Base-by-base conservation (phyloP, 768 basidiomycete genomes). In the Tylopilus sp. region DNA sequence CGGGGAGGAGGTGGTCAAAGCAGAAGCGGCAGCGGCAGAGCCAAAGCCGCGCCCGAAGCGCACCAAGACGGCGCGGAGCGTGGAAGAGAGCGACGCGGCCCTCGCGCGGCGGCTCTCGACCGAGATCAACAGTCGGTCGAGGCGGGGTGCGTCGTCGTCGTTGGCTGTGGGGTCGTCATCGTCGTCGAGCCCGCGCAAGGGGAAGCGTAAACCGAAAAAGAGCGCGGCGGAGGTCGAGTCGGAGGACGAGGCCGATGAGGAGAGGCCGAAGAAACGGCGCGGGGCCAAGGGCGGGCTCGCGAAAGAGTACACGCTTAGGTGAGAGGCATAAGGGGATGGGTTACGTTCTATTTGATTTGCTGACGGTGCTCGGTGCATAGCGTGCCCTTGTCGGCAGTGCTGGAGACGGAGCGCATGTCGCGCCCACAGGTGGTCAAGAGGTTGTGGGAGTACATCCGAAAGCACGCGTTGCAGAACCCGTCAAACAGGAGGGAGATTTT, bases 361-460 rank as follows among this genome's bases (percentile, higher is more conserved):
- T 18, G 30, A 44, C 33, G n/a, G n/a, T n/a, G n/a, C n/a, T n/a
- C n/a, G n/a, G n/a, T n/a, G n/a, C n/a, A 28, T 28, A 95, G 93
- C 59, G 83, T 78, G 57, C 83, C 90, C 17, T 72, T 97, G 22
- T 81, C 88, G 1, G 78, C 78, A 12, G 71, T 97, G 22, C 68
- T 91, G n/a, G 75, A 81, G 20, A 74, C 77, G 35, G 79, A 83
- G 21, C 81, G 78, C 60, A 70, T 94, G 43, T 90, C 92, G 38
- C 83, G 94, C 23, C 91, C 91, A 5, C 91, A 94, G 64, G 87
- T 90, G 38, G 94, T 97, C 42, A 95, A 95, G 67, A 82, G 81
- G 50, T 72, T 97, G 11, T 97, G 94, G 94, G 81, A 79, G 12
- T 86, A 95, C 67, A 94, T 97, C 67, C 94, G 90, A 65, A 75